A percentile compares a stretch with the other conserved stretches of the same genome.
These are phyloP conservation scores for Acanthamoeba pearcei DNA, from an alignment of 208 protist species.

Conservation along the genomic window DNA sequence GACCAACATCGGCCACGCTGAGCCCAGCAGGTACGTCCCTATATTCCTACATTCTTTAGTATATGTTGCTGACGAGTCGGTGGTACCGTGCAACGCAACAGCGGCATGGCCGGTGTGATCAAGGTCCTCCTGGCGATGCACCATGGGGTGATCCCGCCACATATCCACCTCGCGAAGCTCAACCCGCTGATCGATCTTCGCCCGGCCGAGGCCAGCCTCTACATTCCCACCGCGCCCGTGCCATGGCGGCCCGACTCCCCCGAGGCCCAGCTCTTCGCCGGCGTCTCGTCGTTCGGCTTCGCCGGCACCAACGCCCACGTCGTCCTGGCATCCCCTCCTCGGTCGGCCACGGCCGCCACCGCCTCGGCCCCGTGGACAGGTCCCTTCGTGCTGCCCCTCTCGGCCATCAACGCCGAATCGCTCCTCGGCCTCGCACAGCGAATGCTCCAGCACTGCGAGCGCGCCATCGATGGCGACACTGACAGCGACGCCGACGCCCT, in stretches of 20 bases:
- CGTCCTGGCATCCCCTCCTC: constrained; percentile 55
- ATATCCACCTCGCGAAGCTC: constrained; percentile 78
- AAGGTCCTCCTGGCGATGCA: constrained; percentile 79
- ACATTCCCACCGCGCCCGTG: constrained; percentile 58
- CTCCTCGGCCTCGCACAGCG: constrained; percentile 67
- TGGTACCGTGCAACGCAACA: not conserved
- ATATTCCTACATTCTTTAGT: not conserved
- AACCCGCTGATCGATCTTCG: constrained; percentile 73
- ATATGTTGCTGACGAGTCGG: too few relatives aligned
- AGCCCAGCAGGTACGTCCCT: constrained; percentile 42
- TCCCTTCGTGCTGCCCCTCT: constrained; percentile 76
- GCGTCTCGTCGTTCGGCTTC: constrained; percentile 84
- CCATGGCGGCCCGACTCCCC: not conserved
- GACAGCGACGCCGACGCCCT: not conserved
- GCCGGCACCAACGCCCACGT: constrained; percentile 83
- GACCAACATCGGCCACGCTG: constrained; percentile 84
- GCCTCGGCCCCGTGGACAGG: not conserved
- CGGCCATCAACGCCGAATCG: constrained; percentile 67
- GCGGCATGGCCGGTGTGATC: constrained; percentile 82
- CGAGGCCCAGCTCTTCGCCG: constrained; percentile 17
- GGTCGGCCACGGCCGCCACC: not conserved
- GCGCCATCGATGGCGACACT: not conserved
- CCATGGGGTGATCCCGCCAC: constrained; percentile 53
- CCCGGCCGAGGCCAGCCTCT: not conserved
- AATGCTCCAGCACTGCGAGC: not conserved